These are phyloP conservation scores for Carex kokanica DNA, from an alignment of 176 grass and related monocot species.

Conservation along the genomic window DNA sequence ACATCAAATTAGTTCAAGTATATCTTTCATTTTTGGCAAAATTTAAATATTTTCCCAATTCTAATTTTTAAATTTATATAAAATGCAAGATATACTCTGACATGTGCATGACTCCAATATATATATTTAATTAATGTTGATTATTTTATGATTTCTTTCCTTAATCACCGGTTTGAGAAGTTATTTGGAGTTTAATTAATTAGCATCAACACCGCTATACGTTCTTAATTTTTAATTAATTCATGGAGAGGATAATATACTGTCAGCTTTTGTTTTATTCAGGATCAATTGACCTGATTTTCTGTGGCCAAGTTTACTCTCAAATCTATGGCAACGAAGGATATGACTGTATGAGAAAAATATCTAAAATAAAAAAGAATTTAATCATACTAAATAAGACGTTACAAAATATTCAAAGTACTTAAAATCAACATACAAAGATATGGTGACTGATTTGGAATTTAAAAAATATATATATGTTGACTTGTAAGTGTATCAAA, in stretches of 20 bases:
- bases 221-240: neutral
- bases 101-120: neutral
- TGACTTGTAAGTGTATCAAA: neutral
- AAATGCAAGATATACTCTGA: neutral
- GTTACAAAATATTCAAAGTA: no score
- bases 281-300: neutral
- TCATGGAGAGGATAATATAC: neutral
- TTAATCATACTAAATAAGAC: no score
- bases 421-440: no score
- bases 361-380: no score
- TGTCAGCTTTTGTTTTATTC: neutral
- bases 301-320: neutral
- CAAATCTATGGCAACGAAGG: neutral
- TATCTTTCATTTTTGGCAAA: constrained; percentile 14
- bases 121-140: neutral
- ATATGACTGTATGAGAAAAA: neutral
- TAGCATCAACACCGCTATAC: neutral
- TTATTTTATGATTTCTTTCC: constrained; percentile 1
- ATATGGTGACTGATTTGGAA: no score
- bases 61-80: neutral
- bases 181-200: neutral
- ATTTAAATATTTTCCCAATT: neutral
- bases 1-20: neutral
- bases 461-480: no score
- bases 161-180: neutral